Evolutionary conservation across 805 yeast genomes (phyloP).

Genomic region (Myxozyma neotropica): DNA sequence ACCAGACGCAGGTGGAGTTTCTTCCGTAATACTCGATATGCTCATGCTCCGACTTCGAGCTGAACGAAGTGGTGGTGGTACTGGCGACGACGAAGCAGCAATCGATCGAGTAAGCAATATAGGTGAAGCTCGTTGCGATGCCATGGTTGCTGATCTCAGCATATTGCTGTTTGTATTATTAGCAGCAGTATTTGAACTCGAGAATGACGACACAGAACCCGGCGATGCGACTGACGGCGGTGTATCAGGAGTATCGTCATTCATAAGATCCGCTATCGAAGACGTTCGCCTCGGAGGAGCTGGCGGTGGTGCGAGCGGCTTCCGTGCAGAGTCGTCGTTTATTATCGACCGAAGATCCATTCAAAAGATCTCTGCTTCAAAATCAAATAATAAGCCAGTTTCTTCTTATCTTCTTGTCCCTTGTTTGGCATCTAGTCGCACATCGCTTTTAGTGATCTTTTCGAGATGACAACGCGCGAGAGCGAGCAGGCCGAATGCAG

Average conservation of each 20-base stretch:
- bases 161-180: neutral
- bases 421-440: too few species aligned
- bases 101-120: neutral
- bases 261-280: neutral
- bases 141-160: conserved; percentile 1
- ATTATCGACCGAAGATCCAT: conserved; percentile 27
- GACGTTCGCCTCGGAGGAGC: neutral
- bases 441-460: too few species aligned
- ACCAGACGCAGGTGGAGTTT: neutral
- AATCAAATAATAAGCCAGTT: too few species aligned
- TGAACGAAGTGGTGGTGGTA: conserved; percentile 5
- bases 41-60: conserved; percentile 27
- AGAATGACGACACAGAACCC: conserved; percentile 23
- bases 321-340: conserved; percentile 11
- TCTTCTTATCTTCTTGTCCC: neutral
- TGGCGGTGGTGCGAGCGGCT: neutral
- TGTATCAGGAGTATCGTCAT: conserved; percentile 1
- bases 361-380: neutral
- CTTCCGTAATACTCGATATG: conserved; percentile 22
- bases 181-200: neutral
- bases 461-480: too few species aligned
- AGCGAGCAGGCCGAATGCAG: too few species aligned
- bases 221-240: neutral
- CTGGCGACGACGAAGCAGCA: neutral
- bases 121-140: conserved; percentile 7